Evolutionary conservation across 192 early-diverging fungal genomes (phyloP).

Genomic region (Linnemannia zychae): DNA sequence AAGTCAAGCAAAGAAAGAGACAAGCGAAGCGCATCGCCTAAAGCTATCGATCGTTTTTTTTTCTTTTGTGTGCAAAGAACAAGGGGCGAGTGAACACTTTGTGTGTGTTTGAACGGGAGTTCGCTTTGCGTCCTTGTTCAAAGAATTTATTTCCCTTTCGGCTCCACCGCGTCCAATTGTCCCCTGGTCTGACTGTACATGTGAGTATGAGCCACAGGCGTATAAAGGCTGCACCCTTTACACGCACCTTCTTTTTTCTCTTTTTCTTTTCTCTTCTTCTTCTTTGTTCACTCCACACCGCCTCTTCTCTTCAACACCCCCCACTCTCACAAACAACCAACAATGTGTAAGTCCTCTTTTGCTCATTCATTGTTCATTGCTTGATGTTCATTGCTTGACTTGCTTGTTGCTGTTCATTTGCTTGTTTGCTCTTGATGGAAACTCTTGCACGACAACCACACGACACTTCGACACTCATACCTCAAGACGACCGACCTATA

Average conservation of each 20-base stretch:
- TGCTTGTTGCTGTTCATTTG: background rate
- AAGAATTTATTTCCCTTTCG: background rate
- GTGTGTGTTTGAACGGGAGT: too few species aligned
- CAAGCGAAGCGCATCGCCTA: background rate
- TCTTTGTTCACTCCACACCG: slow-evolving; percentile 3
- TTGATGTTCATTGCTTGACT: background rate
- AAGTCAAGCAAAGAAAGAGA: background rate
- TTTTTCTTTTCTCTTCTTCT: background rate
- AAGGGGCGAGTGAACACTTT: background rate
- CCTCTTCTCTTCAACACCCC: slow-evolving; percentile 1
- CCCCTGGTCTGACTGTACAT: background rate
- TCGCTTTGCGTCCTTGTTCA: background rate
- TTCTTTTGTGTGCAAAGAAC: background rate
- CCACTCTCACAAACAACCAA: slow-evolving; percentile 1
- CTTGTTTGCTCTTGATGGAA: background rate
- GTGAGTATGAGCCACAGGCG: background rate
- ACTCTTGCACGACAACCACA: background rate
- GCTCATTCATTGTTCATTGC: background rate
- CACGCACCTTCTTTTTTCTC: background rate
- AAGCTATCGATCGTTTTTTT: slow-evolving; percentile 3
- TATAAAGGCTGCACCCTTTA: background rate
- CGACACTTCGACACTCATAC: background rate
- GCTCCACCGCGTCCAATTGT: background rate
- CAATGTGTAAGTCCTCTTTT: slow-evolving; percentile 43
- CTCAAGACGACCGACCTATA: background rate